Base-by-base conservation (phyloP, 148 eudicot species). In the Oxyria digyna region DNA sequence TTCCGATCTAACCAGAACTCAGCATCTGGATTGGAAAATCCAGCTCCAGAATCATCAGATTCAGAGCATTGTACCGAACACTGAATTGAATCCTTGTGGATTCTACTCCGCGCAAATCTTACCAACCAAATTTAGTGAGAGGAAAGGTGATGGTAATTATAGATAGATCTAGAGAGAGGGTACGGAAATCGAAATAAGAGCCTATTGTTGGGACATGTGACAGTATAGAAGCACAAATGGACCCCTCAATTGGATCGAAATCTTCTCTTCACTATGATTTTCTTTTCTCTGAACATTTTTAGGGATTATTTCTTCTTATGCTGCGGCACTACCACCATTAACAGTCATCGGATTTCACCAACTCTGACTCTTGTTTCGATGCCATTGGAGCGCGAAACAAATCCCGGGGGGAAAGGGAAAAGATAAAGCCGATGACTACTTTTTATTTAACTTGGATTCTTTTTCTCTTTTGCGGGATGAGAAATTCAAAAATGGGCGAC, bases 151-250 rank as follows among this genome's bases (percentile, higher is more conserved):
- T 23, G 7, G 52, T 11, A 17, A 35, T 35, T 9, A 42, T 2
- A 4, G 41, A 38, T 38, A 38, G 71, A 68, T 68, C 50, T 42
- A 32, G 54, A 45, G 71, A 46, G 65, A 59, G 29, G 24, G 65
- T 59, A 59, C 65, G 65, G 65, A 59, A 38, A 29, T 59, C 37
- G 38, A 59, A 5, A 69, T 33, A 69, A 42, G 71, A 42, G 71
- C 38, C 57, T 33, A 5, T 38, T 32, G 62, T 26, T 32, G 62
- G 42, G 57, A 68, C 71, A 68, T 32, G 62, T 27, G 57, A 68
- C 71, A 68, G 40, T 26, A 46, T 32, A 68, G 71, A 18, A 46
- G 8, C 13, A 41, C 13, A 68, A 20, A 15, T 68, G 71, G 71
- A 69, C 71, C 63, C 71, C 45, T 42, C 49, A 67, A 59, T 59